Conservation (phyloP, 306 rosid genomes). For the Vachellia pachyceras region DNA sequence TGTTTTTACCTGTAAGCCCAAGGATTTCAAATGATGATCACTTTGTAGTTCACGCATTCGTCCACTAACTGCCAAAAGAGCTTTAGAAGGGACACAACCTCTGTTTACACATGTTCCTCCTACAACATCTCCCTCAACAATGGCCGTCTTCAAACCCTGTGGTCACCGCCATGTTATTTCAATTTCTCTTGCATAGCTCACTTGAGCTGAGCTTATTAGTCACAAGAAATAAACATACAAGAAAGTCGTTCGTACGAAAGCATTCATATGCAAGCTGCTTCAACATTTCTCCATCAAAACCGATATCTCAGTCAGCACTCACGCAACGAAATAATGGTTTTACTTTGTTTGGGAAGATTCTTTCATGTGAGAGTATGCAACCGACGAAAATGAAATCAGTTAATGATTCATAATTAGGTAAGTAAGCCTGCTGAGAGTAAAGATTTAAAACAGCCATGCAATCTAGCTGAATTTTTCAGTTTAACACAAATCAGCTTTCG, state of each 20-base stretch:
- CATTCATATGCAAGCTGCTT: not conserved
- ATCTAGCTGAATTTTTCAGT: too few species aligned
- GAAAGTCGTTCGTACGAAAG: not conserved
- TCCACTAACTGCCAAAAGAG: conserved; percentile 97
- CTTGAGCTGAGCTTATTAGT: conserved; percentile 5
- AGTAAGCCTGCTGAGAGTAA: too few species aligned
- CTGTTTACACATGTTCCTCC: conserved; percentile 99
- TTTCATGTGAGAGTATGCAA: too few species aligned
- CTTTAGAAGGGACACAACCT: conserved; percentile 99
- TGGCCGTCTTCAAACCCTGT: conserved; percentile 96
- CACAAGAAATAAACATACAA: not conserved
- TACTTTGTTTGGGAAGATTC: too few species aligned
- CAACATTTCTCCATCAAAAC: not conserved
- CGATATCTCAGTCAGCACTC: too few species aligned
- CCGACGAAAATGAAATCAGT: too few species aligned
- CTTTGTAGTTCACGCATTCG: conserved; percentile 93
- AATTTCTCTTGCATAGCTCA: conserved; percentile 19
- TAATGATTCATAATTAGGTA: too few species aligned
- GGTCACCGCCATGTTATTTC: conserved; percentile 17
- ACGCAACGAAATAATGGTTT: too few species aligned
- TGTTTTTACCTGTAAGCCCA: conserved; percentile 84
- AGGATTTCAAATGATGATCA: conserved; percentile 86
- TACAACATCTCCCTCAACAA: conserved; percentile 97
- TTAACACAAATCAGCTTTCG: too few species aligned
- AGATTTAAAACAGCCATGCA: too few species aligned